Evolutionary conservation across 2,329 filamentous ascomycete genomes (phyloP), one percentile per base, ranked within the genome.

Genomic region (Aspergillus sp.): DNA sequence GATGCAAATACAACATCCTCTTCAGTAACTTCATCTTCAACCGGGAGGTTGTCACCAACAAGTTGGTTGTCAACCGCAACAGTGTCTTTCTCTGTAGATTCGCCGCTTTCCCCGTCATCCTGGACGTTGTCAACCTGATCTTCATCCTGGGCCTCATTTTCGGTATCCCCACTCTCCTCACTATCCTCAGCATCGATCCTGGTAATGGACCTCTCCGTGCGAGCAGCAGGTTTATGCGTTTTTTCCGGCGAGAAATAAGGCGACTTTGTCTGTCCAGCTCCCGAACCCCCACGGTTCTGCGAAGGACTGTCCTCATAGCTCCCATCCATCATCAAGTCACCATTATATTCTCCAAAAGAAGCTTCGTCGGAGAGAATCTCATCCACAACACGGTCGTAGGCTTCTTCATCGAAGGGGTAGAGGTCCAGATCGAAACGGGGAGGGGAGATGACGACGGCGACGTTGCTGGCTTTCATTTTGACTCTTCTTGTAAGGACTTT

Each of bases 341-440:
- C 42, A 7, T 8, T 33, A 19, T 51, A 51, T 26, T 44, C 40
- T 8, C 51, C 48, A 38, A 49, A 51, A 29, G 42, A 54, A 10
- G 49, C 43, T 36, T 61, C 53, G 12, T 61, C 57, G 1, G 51
- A 51, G 6, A 63, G 44, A 12, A 61, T 62, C 26, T 44, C 29
- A 9, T 63, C 50, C 26, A 60, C 37, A 1, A 51, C 53, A n/a
- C 43, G 47, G 12, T 27, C 32, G 4, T 49, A 44, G 29, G 48
- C 33, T 2, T 46, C 43, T 11, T 53, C 48, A n/a, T 48, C 45
- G 19, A 61, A 56, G 3, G 50, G 48, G 41, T 58, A 58, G 28
- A 42, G 41, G 10, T 49, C 36, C 6, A 51, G 40, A 10, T 57
- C 47, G 36, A 55, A 38, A 5, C 47, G 41, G 1, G 57, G 56